Base-by-base conservation (phyloP, 2,329 filamentous ascomycete species). In the Nemania abortiva region DNA sequence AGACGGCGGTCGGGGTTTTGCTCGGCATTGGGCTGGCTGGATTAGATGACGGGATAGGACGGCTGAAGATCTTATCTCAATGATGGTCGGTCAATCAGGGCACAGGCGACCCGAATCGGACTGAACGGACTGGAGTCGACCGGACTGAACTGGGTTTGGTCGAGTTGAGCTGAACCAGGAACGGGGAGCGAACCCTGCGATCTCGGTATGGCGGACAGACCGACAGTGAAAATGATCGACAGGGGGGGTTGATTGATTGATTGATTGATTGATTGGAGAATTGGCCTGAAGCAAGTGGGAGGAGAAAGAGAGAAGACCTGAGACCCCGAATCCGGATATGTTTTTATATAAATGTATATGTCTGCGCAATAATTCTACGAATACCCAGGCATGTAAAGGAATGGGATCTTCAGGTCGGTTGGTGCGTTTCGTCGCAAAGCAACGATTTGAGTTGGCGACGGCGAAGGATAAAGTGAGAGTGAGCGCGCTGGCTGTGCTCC, bases 1-100 rank as follows among this genome's bases (percentile, higher is more conserved):
- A 98, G 73, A 97, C 89, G 77, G 90, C 91, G 27, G 78, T 82
- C 57, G 83, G 65, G 47, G 70, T 70, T 11, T 49, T 11, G 60
- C 60, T 70, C 74, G 76, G 73, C 75, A 77, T 77, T 72, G 71
- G 57, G 34, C 53, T 39, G 57, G 34, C 53, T 39, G 29, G 53
- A 4, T 20, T 39, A 11, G 53, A 31, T 5, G 24, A 27, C 50
- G 11, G 24, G 1, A 31, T 24, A 9, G 50, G 13, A 55, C 29
- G 13, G 55, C 61, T 22, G 34, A 56, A 52, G 18, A 61, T 47
- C 31, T 60, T 63, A 27, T 50, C 49, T 53, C 18, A 49, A 53
- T 45, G 56, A 45, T 50, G 39, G 50, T 18, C 10, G 20, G 34
- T 22, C 11, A 29, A 15, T 27, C 45, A 27, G 39, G 63, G 50